These are phyloP conservation scores for Bruguiera sexangula DNA, from an alignment of 345 rosid species.

Conservation along the genomic window DNA sequence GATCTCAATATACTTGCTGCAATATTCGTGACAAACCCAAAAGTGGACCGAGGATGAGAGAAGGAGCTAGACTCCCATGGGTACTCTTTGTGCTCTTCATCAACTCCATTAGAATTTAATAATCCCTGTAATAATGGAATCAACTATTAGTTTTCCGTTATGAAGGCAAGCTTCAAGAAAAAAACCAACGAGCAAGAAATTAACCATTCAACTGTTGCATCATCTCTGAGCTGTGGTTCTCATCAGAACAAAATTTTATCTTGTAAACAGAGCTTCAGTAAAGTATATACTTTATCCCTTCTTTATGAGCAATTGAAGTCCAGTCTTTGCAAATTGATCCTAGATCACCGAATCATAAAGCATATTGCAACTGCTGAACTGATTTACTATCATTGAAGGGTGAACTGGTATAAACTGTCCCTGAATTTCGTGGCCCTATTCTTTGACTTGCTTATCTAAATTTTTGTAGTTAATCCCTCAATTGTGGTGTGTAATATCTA, in stretches of 20 bases:
- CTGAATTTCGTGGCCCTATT: background rate
- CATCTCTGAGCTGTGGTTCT: no score
- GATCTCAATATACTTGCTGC: slow-evolving; percentile 54
- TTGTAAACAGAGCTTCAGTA: no score
- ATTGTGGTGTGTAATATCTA: background rate
- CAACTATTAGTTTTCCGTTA: slow-evolving; percentile 8
- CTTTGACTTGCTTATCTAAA: background rate
- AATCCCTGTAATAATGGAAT: slow-evolving; percentile 46
- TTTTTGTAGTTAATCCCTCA: background rate
- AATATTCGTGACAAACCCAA: slow-evolving; percentile 61
- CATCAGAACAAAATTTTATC: no score
- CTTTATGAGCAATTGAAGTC: no score
- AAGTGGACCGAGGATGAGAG: slow-evolving; percentile 57
- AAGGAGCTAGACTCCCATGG: slow-evolving; percentile 39
- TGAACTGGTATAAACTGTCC: no score
- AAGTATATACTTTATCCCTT: no score
- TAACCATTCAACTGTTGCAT: no score
- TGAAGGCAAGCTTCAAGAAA: background rate
- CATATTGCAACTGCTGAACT: no score
- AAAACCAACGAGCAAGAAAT: no score
- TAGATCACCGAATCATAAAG: no score
- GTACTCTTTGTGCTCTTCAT: slow-evolving; percentile 31
- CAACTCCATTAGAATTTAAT: slow-evolving; percentile 28
- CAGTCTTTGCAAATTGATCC: no score
- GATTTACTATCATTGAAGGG: no score